Percentiles rank a stretch among this genome's conserved stretches.
phyloP scores from a whole-genome alignment of 176 grass and related monocot genomes.

The Carex cristatella region DNA sequence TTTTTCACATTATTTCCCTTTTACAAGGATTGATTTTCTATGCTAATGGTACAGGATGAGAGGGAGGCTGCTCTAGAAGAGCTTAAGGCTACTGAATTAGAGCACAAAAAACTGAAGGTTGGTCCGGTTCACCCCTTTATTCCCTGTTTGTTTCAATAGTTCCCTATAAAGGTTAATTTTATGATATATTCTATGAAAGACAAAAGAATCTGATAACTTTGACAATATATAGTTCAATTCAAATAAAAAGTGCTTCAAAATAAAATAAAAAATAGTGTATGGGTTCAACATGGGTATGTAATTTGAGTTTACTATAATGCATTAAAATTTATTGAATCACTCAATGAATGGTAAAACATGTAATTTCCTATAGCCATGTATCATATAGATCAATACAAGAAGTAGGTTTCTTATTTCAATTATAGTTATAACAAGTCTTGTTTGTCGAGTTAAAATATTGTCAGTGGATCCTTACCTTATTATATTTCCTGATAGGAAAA shows the following conservation, averaged over 20 bases:
- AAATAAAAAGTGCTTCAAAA: neutral
- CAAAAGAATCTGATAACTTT: neutral
- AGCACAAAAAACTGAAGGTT: constrained; percentile 81
- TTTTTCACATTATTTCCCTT: constrained; percentile 8
- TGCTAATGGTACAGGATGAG: constrained; percentile 59
- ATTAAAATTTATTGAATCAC: neutral
- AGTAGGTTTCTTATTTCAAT: neutral
- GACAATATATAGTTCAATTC: neutral
- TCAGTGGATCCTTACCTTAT: constrained; percentile 3
- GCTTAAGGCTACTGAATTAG: constrained; percentile 55
- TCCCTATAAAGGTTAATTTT: neutral
- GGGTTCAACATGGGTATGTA: neutral
- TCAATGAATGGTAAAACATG: neutral
- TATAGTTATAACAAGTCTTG: neutral
- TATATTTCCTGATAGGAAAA: constrained; percentile 53
- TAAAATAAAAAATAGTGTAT: neutral
- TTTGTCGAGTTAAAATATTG: neutral
- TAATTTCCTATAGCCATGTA: neutral
- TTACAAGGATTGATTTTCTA: constrained; percentile 9
- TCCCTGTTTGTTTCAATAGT: neutral
- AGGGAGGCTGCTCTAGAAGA: constrained; percentile 66
- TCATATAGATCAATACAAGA: neutral
- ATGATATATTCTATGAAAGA: neutral
- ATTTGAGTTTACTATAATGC: constrained; percentile 3
- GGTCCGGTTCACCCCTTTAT: neutral